A percentile compares a stretch with the other conserved stretches of the same genome.
Conservation (phyloP, 2,329 filamentous ascomycete genomes). For the Exophiala calicioides region DNA sequence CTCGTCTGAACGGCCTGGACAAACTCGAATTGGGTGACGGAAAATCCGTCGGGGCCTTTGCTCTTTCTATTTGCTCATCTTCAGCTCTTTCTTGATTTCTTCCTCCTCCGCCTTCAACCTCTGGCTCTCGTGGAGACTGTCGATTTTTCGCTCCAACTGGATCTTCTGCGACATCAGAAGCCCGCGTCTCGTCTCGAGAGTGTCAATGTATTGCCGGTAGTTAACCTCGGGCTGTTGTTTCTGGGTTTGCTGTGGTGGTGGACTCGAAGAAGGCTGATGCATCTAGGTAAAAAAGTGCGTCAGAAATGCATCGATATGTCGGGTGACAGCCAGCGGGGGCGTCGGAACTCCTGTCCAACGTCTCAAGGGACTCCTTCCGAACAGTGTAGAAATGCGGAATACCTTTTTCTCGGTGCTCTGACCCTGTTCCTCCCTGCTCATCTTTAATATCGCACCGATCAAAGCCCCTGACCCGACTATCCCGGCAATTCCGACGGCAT, state of each 20-base stretch:
- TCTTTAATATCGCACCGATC: constrained; percentile 25
- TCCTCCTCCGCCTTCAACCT: constrained; percentile 12
- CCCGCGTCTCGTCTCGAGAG: constrained; percentile 19
- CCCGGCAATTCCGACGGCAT: constrained; percentile 22
- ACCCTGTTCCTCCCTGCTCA: constrained; percentile 11
- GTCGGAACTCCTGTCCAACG: too few species aligned
- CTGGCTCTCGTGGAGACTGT: constrained; percentile 16
- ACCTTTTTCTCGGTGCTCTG: constrained; percentile 14
- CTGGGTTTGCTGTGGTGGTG: constrained; percentile 2
- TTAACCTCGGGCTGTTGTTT: neutral
- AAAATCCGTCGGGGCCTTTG: too few species aligned
- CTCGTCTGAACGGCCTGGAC: too few species aligned
- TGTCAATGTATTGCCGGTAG: constrained; percentile 10
- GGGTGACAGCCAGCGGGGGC: too few species aligned
- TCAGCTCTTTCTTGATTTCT: constrained; percentile 17
- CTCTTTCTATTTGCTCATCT: constrained; percentile 11
- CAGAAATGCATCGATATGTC: too few species aligned
- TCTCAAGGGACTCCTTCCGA: too few species aligned
- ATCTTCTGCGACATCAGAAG: constrained; percentile 19
- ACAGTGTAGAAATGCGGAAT: too few species aligned
- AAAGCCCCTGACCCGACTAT: constrained; percentile 25
- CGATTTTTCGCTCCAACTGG: constrained; percentile 21
- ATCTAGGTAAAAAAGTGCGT: too few species aligned
- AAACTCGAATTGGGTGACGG: too few species aligned
- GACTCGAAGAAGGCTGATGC: too few species aligned